These are phyloP conservation scores for Peterozyma xylosa DNA, from an alignment of 805 yeast species.

Conservation along the genomic window DNA sequence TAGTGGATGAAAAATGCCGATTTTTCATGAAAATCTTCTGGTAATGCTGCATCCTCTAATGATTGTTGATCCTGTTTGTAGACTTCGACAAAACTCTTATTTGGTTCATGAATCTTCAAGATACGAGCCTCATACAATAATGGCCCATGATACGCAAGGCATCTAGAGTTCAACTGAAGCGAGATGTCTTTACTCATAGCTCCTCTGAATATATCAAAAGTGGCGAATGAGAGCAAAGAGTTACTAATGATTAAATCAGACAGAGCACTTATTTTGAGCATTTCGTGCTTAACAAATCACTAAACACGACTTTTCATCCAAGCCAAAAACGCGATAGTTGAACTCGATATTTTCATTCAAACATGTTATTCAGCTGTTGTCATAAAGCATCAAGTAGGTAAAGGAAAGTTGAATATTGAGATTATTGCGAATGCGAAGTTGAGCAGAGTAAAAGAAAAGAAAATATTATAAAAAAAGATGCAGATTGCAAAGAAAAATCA, in stretches of 20 bases:
- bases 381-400: no score
- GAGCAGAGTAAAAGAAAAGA: no score
- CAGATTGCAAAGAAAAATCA: no score
- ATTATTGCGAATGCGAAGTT: no score
- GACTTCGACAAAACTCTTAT: slow-evolving; percentile 17
- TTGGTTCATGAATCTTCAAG: slow-evolving; percentile 52
- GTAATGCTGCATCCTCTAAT: slow-evolving; percentile 15
- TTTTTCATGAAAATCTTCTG: slow-evolving; percentile 19
- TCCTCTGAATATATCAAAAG: not conserved
- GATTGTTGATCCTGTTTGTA: slow-evolving; percentile 1
- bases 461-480: no score
- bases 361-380: no score
- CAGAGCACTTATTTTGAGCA: slow-evolving; percentile 2
- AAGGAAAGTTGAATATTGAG: no score
- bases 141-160: slow-evolving; percentile 87
- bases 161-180: slow-evolving; percentile 20
- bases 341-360: no score
- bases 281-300: slow-evolving; percentile 1
- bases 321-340: no score
- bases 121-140: slow-evolving; percentile 84
- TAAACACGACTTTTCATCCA: slow-evolving; percentile 7
- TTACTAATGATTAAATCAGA: not conserved
- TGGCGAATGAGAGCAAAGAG: not conserved
- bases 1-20: slow-evolving; percentile 70
- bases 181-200: slow-evolving; percentile 1